Conservation (phyloP, 2,329 filamentous ascomycete genomes). For the Colletotrichum lupini region DNA sequence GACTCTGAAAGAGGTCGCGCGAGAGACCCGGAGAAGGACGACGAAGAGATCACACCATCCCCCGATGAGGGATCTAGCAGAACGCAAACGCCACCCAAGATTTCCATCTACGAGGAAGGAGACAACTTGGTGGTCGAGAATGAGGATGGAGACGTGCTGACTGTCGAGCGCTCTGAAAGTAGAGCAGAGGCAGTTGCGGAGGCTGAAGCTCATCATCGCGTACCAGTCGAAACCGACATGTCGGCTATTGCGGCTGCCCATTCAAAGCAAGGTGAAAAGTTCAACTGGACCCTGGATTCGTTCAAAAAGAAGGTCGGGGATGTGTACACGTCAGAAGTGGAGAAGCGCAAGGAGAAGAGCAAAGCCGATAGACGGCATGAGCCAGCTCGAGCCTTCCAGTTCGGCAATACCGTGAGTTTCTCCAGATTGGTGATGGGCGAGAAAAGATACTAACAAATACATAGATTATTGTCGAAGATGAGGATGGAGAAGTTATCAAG, state of each 20-base stretch:
- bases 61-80: slow-evolving; percentile 27
- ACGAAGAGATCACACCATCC: slow-evolving; percentile 27
- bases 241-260: slow-evolving; percentile 34
- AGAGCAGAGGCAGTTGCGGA: not conserved
- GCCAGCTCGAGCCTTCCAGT: slow-evolving; percentile 86
- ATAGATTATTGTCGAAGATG: slow-evolving; percentile 87
- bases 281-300: slow-evolving; percentile 53
- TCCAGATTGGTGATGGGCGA: not conserved
- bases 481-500: slow-evolving; percentile 87
- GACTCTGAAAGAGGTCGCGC: slow-evolving; percentile 25
- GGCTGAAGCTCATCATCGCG: slow-evolving; percentile 25
- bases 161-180: slow-evolving; percentile 63
- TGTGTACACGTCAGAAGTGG: slow-evolving; percentile 69
- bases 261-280: slow-evolving; percentile 46
- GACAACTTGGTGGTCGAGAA: slow-evolving; percentile 84
- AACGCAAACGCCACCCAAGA: slow-evolving; percentile 39
- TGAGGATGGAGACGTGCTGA: slow-evolving; percentile 85
- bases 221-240: slow-evolving; percentile 18
- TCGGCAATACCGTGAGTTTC: slow-evolving; percentile 76
- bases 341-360: slow-evolving; percentile 70
- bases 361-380: slow-evolving; percentile 69
- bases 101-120: slow-evolving; percentile 86
- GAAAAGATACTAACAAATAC: slow-evolving; percentile 41
- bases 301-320: slow-evolving; percentile 63
- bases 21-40: slow-evolving; percentile 28